Base-by-base conservation (phyloP, 1,139 yeast species). In the Pneumocystis sp. region DNA sequence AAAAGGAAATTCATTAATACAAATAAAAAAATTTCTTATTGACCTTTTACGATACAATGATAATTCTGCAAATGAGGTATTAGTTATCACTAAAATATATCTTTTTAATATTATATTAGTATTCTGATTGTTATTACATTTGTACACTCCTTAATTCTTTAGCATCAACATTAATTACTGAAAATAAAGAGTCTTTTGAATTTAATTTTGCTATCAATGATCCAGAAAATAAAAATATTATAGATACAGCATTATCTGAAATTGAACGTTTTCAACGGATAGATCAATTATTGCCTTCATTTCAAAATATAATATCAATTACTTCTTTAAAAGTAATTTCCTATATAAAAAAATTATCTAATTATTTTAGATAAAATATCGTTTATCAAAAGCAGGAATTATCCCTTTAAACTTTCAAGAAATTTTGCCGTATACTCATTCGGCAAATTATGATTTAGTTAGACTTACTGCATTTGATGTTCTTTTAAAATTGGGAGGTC, bases 221-320 rank as follows among this genome's bases (percentile, higher is more conserved):
- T 61, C 69, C 67, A 37, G 71, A 71, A 17, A 66, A 68, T 60
- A 71, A 72, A 10, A 67, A 66, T 56, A 81, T 80, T 70, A 72
- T 81, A 7, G 71, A 73, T 10, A 80, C 78, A 25, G 83, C 85
- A 0, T 72, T 82, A 21, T 78, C 79, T 21, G 89, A 91, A 72
- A 78, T 95, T 63, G 83, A 85, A 65, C 80, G 97, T 68, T 82
- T 86, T 68, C 84, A 85, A 69, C 84, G 91, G 69, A 79, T 95
- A 76, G 97, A 93, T 71, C 85, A 83, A 63, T 90, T 96, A 95
- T 80, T 86, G 17, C 95, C 96, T 0, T 85, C 96, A 0, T 84
- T 82, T 70, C 86, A 86, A 62, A 77, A 82, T 59, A 73, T 81
- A 61, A 78, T 89, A 12, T 82, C 90, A 0, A 79, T 77, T 31